These are phyloP conservation scores for Suillus hirtellus DNA, from an alignment of 768 basidiomycete species.

Conservation along the genomic window DNA sequence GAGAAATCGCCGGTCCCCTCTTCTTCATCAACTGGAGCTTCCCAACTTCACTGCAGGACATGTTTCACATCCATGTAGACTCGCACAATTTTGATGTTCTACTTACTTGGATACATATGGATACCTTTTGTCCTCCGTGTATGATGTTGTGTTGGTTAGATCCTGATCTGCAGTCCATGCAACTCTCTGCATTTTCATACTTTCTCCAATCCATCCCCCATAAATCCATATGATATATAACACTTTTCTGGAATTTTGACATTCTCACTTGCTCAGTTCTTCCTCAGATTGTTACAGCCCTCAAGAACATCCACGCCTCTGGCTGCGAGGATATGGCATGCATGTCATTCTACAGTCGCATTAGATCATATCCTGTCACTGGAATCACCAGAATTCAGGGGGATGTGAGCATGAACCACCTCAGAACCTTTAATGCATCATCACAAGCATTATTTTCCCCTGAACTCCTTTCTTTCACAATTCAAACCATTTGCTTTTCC, in stretches of 20 bases:
- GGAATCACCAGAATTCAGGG: not conserved
- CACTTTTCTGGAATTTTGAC: not conserved
- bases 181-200: not conserved
- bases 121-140: not conserved
- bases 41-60: not conserved
- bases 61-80: not conserved
- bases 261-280: not conserved
- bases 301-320: not conserved
- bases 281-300: not conserved
- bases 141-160: not conserved
- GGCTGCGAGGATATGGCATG: not conserved
- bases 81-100: not conserved
- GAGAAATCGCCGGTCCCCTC: not conserved
- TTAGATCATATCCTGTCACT: not conserved
- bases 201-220: not conserved
- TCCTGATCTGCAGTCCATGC: not conserved
- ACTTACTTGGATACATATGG: not conserved
- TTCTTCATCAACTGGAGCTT: not conserved
- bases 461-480: not conserved
- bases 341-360: rapidly evolving
- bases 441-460: not conserved
- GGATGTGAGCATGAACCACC: not conserved
- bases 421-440: not conserved
- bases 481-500: not conserved
- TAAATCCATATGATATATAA: not conserved